Evolutionary conservation across 139 green algal genomes (phyloP).

Genomic region (Picochlorum sp.): DNA sequence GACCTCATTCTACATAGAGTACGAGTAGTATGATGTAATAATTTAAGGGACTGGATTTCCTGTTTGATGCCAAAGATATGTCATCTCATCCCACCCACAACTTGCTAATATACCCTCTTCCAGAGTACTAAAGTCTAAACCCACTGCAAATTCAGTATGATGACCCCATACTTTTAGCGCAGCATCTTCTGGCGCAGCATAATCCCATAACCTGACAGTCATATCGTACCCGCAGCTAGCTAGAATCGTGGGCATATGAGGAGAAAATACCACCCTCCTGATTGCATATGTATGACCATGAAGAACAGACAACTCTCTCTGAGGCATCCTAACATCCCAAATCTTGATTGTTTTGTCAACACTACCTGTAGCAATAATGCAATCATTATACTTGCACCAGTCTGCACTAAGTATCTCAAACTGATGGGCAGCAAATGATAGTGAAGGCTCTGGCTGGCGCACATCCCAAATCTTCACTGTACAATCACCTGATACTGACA

Average conservation of each 20-base stretch:
- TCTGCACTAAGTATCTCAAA: conserved; percentile 70
- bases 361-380: conserved; percentile 71
- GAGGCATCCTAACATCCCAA: conserved; percentile 69
- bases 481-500: conserved; percentile 72
- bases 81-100: conserved; percentile 74
- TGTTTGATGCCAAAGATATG: conserved; percentile 17
- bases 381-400: conserved; percentile 98
- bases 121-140: conserved; percentile 77
- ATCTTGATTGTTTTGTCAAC: conserved; percentile 91
- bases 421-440: conserved; percentile 73
- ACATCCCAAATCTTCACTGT: conserved; percentile 82
- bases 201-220: conserved; percentile 91
- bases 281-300: conserved; percentile 58
- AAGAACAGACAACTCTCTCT: conserved; percentile 48
- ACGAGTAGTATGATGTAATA: neutral
- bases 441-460: conserved; percentile 54
- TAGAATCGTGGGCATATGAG: conserved; percentile 67
- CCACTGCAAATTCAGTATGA: conserved; percentile 83
- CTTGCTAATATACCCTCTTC: conserved; percentile 70
- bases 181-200: conserved; percentile 49
- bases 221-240: conserved; percentile 86
- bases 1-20: neutral
- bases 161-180: conserved; percentile 68
- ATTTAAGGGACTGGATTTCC: conserved; percentile 1
- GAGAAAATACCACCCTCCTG: conserved; percentile 75